Percentiles rank a stretch among this genome's conserved stretches.
These are phyloP conservation scores for Sophora flavescens DNA, from an alignment of 306 rosid genomes.

Conservation along the genomic window DNA sequence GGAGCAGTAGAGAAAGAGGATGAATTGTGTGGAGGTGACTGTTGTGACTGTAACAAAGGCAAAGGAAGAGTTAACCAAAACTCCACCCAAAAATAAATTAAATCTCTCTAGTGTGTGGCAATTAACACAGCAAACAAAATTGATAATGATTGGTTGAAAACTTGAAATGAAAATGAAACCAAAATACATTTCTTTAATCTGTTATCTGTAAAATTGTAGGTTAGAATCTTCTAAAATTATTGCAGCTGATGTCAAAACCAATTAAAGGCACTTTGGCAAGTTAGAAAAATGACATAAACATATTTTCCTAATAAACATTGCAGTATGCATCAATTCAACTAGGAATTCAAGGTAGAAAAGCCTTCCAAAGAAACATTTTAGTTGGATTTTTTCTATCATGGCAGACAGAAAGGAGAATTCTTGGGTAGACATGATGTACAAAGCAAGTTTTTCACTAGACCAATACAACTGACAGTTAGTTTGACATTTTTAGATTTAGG, in stretches of 20 bases:
- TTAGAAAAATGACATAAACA: not conserved
- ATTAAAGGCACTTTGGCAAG: not conserved
- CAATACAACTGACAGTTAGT: not conserved
- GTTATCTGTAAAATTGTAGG: conserved; percentile 18
- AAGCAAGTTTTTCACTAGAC: not conserved
- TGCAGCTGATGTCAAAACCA: not conserved
- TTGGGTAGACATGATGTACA: not conserved
- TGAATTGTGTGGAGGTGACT: conserved; percentile 29
- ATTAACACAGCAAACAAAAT: not conserved
- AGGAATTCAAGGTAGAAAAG: not conserved
- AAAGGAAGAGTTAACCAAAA: conserved; percentile 24
- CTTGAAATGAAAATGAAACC: conserved; percentile 11
- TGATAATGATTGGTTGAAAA: not conserved
- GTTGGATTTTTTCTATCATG: not conserved
- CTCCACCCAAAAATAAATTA: not conserved
- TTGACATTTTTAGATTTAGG: not conserved
- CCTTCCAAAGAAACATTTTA: not conserved
- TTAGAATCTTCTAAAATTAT: not conserved
- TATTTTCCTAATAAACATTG: not conserved
- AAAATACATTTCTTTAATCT: conserved; percentile 1
- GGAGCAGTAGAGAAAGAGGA: conserved; percentile 52
- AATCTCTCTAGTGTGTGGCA: not conserved
- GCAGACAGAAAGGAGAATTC: not conserved
- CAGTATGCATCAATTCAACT: not conserved
- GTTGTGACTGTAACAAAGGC: conserved; percentile 46